phyloP scores from a whole-genome alignment of 2,329 filamentous ascomycete genomes.

The Rutstroemia sp. region DNA sequence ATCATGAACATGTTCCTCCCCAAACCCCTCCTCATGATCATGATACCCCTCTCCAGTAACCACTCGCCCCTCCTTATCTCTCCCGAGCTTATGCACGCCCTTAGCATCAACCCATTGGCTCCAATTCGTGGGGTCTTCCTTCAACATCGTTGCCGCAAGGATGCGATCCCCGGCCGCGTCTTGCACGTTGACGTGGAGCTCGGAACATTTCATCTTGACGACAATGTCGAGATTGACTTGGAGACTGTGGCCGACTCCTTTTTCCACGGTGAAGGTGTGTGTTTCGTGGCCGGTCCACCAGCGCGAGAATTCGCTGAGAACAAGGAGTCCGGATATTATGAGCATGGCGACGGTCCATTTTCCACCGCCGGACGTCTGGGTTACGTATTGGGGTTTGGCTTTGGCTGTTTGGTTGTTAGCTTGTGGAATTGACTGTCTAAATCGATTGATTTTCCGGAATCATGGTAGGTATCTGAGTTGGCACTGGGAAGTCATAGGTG shows the following conservation, averaged over 20 bases:
- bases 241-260: conserved; percentile 76
- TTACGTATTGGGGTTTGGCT: conserved; percentile 88
- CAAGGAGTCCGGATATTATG: conserved; percentile 64
- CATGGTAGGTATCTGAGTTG: not conserved
- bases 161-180: conserved; percentile 91
- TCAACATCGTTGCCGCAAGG: conserved; percentile 66
- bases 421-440: not conserved
- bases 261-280: conserved; percentile 90
- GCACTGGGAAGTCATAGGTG: not conserved
- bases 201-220: conserved; percentile 75
- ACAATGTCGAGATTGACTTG: conserved; percentile 97
- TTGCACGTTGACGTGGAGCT: conserved; percentile 95
- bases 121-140: conserved; percentile 75
- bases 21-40: conserved; percentile 63
- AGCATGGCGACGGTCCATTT: conserved; percentile 88
- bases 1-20: conserved; percentile 83
- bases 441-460: not conserved
- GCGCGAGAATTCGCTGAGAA: conserved; percentile 67
- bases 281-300: conserved; percentile 83
- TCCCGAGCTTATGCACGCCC: conserved; percentile 54
- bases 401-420: conserved; percentile 56
- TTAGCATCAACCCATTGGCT: conserved; percentile 68
- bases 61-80: conserved; percentile 46
- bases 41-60: conserved; percentile 53
- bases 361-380: conserved; percentile 75